Conservation (phyloP, 257 asterid species). For the Solanum peruvianum region DNA sequence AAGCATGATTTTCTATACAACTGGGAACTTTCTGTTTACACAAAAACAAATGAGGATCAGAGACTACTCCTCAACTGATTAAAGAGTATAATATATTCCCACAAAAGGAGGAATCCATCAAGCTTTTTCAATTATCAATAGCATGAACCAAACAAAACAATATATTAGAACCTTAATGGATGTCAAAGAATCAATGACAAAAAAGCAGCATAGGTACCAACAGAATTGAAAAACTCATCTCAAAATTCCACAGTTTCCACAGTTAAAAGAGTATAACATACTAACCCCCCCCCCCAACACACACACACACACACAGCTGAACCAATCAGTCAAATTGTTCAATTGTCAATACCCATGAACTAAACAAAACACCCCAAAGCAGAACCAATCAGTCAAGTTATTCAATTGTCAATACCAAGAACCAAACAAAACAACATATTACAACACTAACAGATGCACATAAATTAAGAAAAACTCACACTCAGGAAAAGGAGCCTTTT, state of each 20-base stretch:
- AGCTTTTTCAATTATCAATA: background rate
- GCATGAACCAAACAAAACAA: background rate
- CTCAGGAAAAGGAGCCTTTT: conserved; percentile 58
- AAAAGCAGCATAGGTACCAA: background rate
- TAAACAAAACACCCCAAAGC: background rate
- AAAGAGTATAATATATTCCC: background rate
- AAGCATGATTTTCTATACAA: background rate
- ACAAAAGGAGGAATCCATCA: background rate
- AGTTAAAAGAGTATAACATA: conserved; percentile 4
- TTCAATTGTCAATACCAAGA: background rate
- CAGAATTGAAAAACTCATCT: conserved; percentile 30
- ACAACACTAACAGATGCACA: background rate
- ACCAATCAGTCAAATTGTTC: too few relatives aligned
- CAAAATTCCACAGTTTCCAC: conserved; percentile 59
- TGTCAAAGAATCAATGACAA: background rate
- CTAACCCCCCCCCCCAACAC: too few relatives aligned
- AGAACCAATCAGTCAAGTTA: background rate
- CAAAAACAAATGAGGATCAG: background rate
- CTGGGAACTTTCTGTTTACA: background rate
- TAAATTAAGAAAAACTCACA: conserved; percentile 40
- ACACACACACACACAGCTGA: too few relatives aligned
- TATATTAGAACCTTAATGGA: background rate
- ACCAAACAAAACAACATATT: background rate
- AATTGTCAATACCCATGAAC: too few relatives aligned
- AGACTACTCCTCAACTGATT: background rate